phyloP scores from a whole-genome alignment of 495 filamentous ascomycete species.

The Penicillium mononematosum region DNA sequence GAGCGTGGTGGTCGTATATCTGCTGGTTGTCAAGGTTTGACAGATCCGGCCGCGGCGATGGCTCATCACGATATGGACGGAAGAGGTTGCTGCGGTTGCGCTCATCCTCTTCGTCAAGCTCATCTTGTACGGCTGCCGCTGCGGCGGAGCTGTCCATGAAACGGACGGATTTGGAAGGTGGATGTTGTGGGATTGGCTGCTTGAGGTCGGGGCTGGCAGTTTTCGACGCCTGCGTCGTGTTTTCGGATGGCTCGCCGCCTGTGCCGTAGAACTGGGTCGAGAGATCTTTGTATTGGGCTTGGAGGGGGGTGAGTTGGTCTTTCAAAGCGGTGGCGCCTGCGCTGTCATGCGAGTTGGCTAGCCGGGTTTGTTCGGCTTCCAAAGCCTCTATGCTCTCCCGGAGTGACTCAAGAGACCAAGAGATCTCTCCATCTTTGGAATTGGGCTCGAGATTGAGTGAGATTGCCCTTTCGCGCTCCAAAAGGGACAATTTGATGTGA shows the following conservation, averaged over 20 bases:
- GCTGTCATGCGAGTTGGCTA: slow-evolving; percentile 60
- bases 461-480: slow-evolving; percentile 89
- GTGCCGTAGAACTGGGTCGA: slow-evolving; percentile 62
- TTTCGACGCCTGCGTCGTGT: slow-evolving; percentile 62
- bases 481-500: slow-evolving; percentile 54
- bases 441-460: slow-evolving; percentile 81
- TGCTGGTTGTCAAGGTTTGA: slow-evolving; percentile 74
- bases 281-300: slow-evolving; percentile 57
- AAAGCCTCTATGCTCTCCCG: slow-evolving; percentile 77
- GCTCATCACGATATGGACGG: slow-evolving; percentile 59
- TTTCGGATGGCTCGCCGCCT: slow-evolving; percentile 54
- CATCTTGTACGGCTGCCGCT: slow-evolving; percentile 35
- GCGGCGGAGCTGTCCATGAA: slow-evolving; percentile 69
- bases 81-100: slow-evolving; percentile 62
- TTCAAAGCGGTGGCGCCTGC: slow-evolving; percentile 59
- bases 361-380: slow-evolving; percentile 61
- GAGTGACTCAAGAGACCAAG: slow-evolving; percentile 81
- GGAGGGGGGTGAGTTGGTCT: slow-evolving; percentile 63
- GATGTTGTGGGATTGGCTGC: slow-evolving; percentile 49
- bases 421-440: slow-evolving; percentile 85
- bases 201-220: slow-evolving; percentile 54
- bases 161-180: slow-evolving; percentile 75
- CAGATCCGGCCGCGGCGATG: slow-evolving; percentile 63
- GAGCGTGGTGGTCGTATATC: slow-evolving; percentile 79
- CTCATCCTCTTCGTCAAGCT: slow-evolving; percentile 48